Conservation (phyloP, 495 filamentous ascomycete genomes). For the Aspergillus bertholletiae region DNA sequence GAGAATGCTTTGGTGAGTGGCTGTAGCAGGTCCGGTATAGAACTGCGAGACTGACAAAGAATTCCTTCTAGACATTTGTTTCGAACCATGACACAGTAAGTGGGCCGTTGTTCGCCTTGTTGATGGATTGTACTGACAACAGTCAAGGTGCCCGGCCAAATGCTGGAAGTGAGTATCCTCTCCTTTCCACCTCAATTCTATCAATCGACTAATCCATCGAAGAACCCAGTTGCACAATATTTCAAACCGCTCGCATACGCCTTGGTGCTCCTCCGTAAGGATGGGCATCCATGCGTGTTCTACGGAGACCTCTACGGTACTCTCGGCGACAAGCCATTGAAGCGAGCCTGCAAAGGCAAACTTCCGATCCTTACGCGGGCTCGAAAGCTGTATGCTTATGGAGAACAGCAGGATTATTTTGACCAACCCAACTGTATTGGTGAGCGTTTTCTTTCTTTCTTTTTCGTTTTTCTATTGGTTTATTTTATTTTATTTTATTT, state of each 20-base stretch:
- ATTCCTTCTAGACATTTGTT: conserved; percentile 48
- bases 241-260: conserved; percentile 61
- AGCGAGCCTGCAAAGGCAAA: conserved; percentile 55
- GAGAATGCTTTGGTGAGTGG: conserved; percentile 57
- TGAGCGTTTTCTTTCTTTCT: not conserved
- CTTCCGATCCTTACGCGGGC: conserved; percentile 60
- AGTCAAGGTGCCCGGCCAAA: conserved; percentile 55
- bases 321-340: conserved; percentile 43
- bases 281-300: conserved; percentile 68
- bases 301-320: conserved; percentile 75
- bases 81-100: conserved; percentile 45
- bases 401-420: conserved; percentile 66
- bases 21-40: too few relatives aligned
- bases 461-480: not conserved
- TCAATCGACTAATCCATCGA: conserved; percentile 7
- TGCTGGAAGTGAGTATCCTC: conserved; percentile 42
- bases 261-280: conserved; percentile 61
- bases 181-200: not conserved
- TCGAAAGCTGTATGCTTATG: conserved; percentile 67
- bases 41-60: too few relatives aligned
- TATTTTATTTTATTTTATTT: not conserved
- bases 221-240: conserved; percentile 47
- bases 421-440: conserved; percentile 65
- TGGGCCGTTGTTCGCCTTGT: not conserved
- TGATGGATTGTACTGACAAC: not conserved